Conservation (phyloP, 2,329 filamentous ascomycete species). For the Colletotrichum cereale region DNA sequence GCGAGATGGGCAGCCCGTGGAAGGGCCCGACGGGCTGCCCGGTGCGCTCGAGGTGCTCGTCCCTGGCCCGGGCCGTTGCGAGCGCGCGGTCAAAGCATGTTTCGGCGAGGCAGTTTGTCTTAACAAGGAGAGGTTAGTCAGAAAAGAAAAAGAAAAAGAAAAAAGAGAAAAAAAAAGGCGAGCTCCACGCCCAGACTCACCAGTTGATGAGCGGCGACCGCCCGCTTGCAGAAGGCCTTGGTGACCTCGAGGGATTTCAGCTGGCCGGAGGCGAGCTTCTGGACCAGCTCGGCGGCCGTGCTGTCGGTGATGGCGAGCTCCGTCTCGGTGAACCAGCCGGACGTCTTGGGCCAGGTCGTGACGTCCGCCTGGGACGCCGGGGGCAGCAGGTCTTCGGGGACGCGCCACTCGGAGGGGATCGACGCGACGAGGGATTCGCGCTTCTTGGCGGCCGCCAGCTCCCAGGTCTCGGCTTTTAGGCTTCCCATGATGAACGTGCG, state of each 20-base stretch:
- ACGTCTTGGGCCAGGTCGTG: conserved; percentile 65
- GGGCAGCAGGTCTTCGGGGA: conserved; percentile 66
- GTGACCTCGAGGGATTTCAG: conserved; percentile 60
- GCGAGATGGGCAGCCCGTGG: conserved; percentile 73
- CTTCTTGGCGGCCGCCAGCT: conserved; percentile 57
- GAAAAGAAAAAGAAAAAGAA: too few species aligned
- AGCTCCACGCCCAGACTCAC: too few species aligned
- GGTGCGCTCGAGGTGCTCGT: conserved; percentile 62
- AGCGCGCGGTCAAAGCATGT: conserved; percentile 68
- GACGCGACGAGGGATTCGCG: conserved; percentile 57
- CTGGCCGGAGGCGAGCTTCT: conserved; percentile 52
- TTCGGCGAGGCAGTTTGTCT: conserved; percentile 65
- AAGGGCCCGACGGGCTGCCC: conserved; percentile 69
- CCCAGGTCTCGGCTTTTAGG: conserved; percentile 50
- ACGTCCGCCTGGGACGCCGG: conserved; percentile 67
- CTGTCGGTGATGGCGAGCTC: conserved; percentile 55
- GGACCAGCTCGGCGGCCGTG: conserved; percentile 50
- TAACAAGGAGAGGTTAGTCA: not conserved
- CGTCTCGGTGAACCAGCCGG: conserved; percentile 68
- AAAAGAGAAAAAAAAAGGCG: too few species aligned
- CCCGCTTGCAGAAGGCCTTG: conserved; percentile 66
- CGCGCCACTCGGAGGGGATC: conserved; percentile 70
- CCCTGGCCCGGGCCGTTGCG: conserved; percentile 59
- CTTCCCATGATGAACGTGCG: conserved; percentile 23
- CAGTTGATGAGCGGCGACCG: conserved; percentile 52